A percentile compares a stretch with the other conserved stretches of the same genome.
Conservation (phyloP, 2,329 filamentous ascomycete genomes). For the Emmonsiellopsis sp. region DNA sequence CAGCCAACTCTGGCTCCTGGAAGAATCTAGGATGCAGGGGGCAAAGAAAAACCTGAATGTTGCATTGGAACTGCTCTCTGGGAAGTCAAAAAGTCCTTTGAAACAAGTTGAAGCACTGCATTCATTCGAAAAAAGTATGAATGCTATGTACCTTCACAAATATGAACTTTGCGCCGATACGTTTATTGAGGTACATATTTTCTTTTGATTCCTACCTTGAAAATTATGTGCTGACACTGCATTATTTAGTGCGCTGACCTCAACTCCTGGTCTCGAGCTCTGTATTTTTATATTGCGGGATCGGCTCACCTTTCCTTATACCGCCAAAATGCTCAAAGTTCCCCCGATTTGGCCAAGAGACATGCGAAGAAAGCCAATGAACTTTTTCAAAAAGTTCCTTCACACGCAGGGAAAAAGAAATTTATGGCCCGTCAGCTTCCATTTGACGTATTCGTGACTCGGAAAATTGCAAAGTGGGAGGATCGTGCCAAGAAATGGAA, state of each 20-base stretch:
- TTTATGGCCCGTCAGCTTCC: slow-evolving; percentile 86
- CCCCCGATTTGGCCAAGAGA: slow-evolving; percentile 38
- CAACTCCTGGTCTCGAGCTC: slow-evolving; percentile 81
- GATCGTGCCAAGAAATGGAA: slow-evolving; percentile 59
- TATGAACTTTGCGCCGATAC: slow-evolving; percentile 65
- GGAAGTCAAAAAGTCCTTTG: slow-evolving; percentile 58
- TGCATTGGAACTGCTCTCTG: slow-evolving; percentile 57
- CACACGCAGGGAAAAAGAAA: slow-evolving; percentile 71
- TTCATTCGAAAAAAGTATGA: slow-evolving; percentile 73
- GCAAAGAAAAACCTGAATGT: slow-evolving; percentile 57
- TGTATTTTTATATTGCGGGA: slow-evolving; percentile 86
- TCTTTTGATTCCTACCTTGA: not conserved
- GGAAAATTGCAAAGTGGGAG: slow-evolving; percentile 86
- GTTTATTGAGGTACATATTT: slow-evolving; percentile 52
- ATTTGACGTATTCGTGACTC: slow-evolving; percentile 74
- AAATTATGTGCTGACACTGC: not conserved
- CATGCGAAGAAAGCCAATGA: slow-evolving; percentile 60
- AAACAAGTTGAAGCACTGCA: slow-evolving; percentile 81
- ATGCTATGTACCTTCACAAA: slow-evolving; percentile 68
- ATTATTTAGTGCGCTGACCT: slow-evolving; percentile 55
- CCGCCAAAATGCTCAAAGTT: slow-evolving; percentile 34
- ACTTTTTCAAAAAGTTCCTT: slow-evolving; percentile 61
- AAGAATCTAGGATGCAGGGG: slow-evolving; percentile 71
- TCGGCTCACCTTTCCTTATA: slow-evolving; percentile 60
- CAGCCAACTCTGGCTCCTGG: slow-evolving; percentile 75